Evolutionary conservation across 2,329 filamentous ascomycete species (phyloP), one percentile per base, ranked within the genome.

Genomic region (Diaporthe caulivora): DNA sequence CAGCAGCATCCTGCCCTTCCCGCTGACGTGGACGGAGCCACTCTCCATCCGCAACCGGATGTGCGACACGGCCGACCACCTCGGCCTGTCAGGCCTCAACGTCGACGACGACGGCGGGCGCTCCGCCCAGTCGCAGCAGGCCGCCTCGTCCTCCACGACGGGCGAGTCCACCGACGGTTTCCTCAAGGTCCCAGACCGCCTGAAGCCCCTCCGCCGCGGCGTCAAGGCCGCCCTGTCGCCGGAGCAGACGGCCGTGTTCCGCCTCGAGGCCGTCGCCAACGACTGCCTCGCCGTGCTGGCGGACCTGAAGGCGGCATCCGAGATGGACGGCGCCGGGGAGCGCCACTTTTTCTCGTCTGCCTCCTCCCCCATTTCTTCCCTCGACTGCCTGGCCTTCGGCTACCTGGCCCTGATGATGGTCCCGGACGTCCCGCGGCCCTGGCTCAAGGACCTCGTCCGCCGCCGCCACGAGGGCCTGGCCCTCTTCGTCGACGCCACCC

Each of bases 21-120:
- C 97, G 24, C 88, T 95, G 75, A 95, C 95, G 78, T 99, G 97
- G 90, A 93, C 93, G 54, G 87, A 97, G 7, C 95, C 95, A 2
- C 92, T 93, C 0, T 86, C 90, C 72, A 86, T 95, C 70, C 93
- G 95, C 65, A 86, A 91, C 15, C 87, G 90, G 49, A 95, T 95
- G 40, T 89, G 93, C 79, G 83, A 86, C 75, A 89, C 92, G 76
- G 95, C 94, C 13, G 89, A 90, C 72, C 90, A 93, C 77, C 86
- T 95, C 3, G 92, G 92, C 18, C 86, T 96, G 70, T 91, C 91
- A 13, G 88, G 90, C 47, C 84, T 95, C 51, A 93, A 94, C 78
- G 86, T 91, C 37, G 84, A 86, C 51, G 80, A 82, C 13, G 81
- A 82, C 29, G 31, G 69, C 47, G 57, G 68, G 18, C 31, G 68